These are phyloP conservation scores for Smittium culicis DNA, from an alignment of 371 early-diverging fungal genomes.

Conservation along the genomic window DNA sequence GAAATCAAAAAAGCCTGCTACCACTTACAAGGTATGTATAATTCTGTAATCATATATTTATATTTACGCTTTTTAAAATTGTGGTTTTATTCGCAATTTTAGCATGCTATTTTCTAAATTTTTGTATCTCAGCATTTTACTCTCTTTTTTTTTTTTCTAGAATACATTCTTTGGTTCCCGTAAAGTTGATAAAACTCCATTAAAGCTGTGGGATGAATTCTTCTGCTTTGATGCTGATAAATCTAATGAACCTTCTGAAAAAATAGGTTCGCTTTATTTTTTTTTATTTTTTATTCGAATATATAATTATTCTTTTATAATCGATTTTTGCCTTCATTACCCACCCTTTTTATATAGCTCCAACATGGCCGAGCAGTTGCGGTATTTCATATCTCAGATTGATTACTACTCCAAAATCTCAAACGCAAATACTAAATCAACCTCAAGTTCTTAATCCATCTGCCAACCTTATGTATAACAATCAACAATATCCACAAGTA, in stretches of 20 bases:
- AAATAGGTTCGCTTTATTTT: no score
- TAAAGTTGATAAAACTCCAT: conserved; percentile 16
- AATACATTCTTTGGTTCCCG: conserved; percentile 26
- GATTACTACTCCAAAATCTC: neutral
- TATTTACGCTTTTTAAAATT: no score
- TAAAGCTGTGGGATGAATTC: conserved; percentile 23
- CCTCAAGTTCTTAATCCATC: neutral
- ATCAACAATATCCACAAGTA: neutral
- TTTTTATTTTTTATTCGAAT: neutral
- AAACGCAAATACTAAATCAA: neutral
- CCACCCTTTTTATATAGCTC: neutral
- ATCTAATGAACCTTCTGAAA: neutral
- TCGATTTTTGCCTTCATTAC: neutral
- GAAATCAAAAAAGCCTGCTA: neutral
- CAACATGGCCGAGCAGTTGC: neutral
- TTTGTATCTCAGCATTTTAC: neutral
- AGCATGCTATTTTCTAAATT: no score
- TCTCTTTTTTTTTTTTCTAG: neutral
- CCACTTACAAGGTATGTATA: neutral
- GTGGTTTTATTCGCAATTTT: no score
- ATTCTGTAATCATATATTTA: no score
- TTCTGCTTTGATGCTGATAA: conserved; percentile 3
- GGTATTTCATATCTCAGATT: neutral
- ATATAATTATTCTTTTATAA: neutral
- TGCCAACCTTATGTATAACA: neutral